A percentile compares a stretch with the other conserved stretches of the same genome.
phyloP scores from a whole-genome alignment of 1,284 basidiomycete genomes.

The Wolfiporia cocos region DNA sequence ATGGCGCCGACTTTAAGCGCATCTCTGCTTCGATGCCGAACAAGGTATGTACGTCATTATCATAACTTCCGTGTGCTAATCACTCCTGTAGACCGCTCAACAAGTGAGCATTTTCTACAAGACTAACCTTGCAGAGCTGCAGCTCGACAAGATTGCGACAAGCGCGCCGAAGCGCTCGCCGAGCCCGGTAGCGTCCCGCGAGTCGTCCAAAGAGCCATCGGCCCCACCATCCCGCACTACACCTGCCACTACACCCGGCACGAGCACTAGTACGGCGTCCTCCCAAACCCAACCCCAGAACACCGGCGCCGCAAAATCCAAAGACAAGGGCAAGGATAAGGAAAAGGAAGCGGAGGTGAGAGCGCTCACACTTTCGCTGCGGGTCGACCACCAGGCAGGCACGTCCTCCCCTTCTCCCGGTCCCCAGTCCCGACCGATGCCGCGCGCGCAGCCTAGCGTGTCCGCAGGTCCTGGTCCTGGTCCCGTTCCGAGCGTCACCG shows the following conservation, averaged over 20 bases:
- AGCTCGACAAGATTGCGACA: conserved; percentile 35
- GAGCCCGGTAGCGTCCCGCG: conserved; percentile 17
- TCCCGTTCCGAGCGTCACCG: no score
- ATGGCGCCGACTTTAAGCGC: conserved; percentile 72
- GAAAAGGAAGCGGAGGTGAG: no score
- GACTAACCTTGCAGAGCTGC: conserved; percentile 38
- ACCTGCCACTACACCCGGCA: conserved; percentile 14
- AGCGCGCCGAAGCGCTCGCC: conserved; percentile 29
- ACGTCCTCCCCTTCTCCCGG: no score
- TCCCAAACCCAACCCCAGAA: conserved; percentile 2
- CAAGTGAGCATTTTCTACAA: conserved; percentile 73
- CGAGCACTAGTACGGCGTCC: conserved; percentile 7
- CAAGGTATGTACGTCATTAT: conserved; percentile 41
- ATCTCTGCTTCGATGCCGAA: conserved; percentile 71
- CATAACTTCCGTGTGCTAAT: conserved; percentile 1
- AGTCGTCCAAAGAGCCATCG: conserved; percentile 10
- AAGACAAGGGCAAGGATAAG: no score
- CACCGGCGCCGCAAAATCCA: no score
- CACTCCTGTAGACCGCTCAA: conserved; percentile 49
- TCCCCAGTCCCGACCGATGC: no score
- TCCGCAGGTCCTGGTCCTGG: no score
- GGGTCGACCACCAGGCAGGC: no score
- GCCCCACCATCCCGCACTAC: conserved; percentile 11
- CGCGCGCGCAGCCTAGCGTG: no score
- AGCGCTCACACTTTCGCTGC: no score